Conservation (phyloP, 768 basidiomycete species). For the Coprinellus micaceus region DNA sequence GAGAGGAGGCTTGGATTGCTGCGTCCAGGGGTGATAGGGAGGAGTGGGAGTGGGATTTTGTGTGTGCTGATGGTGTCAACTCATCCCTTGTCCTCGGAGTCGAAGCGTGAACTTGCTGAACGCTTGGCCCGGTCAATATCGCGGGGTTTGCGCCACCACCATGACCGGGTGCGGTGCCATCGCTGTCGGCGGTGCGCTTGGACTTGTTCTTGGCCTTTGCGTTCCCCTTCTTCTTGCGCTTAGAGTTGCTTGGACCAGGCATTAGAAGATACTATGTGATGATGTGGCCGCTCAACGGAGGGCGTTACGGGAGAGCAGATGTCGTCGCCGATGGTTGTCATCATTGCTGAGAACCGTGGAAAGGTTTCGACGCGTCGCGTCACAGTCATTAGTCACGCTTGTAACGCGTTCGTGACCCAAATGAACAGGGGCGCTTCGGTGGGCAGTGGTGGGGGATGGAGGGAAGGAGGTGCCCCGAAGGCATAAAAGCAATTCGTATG, state of each 20-base stretch:
- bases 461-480: too few species aligned
- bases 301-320: neutral
- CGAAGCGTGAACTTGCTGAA: neutral
- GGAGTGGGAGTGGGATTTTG: neutral
- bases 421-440: neutral
- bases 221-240: constrained; percentile 27
- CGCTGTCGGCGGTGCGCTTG: neutral
- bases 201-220: constrained; percentile 10
- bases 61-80: too few species aligned
- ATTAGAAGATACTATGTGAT: constrained; percentile 26
- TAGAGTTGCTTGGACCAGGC: constrained; percentile 61
- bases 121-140: neutral
- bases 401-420: constrained; percentile 7
- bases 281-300: neutral
- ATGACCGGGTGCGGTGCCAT: neutral
- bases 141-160: neutral
- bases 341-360: constrained; percentile 3
- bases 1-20: too few species aligned
- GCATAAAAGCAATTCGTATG: too few species aligned
- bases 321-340: neutral
- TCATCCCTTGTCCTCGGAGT: neutral
- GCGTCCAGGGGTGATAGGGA: neutral
- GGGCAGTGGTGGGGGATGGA: too few species aligned
- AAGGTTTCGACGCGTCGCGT: constrained; percentile 6
- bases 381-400: neutral